Base-by-base conservation (phyloP, 2,329 filamentous ascomycete species). In the Neofusicoccum laricinum region DNA sequence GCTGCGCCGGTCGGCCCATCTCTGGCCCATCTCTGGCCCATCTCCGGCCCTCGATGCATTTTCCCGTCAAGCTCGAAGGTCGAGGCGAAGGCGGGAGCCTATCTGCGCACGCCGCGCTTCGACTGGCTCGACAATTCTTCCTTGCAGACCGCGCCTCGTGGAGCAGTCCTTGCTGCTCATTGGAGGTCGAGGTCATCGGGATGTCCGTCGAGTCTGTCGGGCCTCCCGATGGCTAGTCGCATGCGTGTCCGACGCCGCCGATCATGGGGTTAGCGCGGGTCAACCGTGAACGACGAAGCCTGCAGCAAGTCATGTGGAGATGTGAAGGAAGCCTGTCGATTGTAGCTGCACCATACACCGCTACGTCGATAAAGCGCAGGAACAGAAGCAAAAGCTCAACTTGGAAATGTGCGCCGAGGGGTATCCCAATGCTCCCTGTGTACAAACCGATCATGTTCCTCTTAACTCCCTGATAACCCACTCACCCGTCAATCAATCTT, bases 391-490 rank as follows among this genome's bases (percentile, higher is more conserved):
- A 30, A 17, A 43, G 21, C 19, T 32, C 38, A 30, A 17, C 15
- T n/a, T 34, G 53, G 25, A 7, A 21, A 34, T 45, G 7, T 30
- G 30, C 55, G 55, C 55, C 55, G 4, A 34, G 6, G 55, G 55
- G 55, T 59, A 59, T 59, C 30, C 55, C 55, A 59, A 59, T 59
- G 55, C 30, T 25, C 30, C 55, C 4, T 21, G 32, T 38, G 32
- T 32, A 12, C 25, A 21, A 59, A 36, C 55, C 55, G 17, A n/a
- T 30, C n/a, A 15, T 14, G 10, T 46, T 15, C 38, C 30, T 14
- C 40, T 15, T 15, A 36, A 59, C 43, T 43, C 17, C 41, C 55
- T 36, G 55, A 46, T 8, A 32, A 15, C 21, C 46, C 21, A 10
- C 15, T 17, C 36, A 15, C 5, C 41, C 41, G 10, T 46, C 30